Evolutionary conservation across 805 yeast species (phyloP).

Genomic region (Aciculoconidium aculeatum): DNA sequence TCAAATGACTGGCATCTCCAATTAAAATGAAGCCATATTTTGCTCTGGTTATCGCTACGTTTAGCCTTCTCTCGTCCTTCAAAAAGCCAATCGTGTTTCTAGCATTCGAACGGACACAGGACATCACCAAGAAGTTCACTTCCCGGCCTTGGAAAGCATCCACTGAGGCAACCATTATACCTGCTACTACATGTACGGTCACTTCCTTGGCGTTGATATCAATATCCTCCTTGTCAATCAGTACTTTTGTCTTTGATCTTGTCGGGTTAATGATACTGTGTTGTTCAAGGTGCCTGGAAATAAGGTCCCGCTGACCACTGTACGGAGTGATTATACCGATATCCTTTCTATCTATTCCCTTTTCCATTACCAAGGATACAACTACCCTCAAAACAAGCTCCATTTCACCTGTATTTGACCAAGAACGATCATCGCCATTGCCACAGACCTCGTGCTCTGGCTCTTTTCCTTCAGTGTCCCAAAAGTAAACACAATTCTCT

Average conservation of each 20-base stretch:
- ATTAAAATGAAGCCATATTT: conserved; percentile 22
- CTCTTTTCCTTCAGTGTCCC: conserved; percentile 49
- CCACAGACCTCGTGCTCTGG: conserved; percentile 46
- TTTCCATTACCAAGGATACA: conserved; percentile 47
- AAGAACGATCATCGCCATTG: conserved; percentile 51
- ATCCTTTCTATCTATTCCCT: conserved; percentile 41
- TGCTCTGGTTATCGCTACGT: conserved; percentile 27
- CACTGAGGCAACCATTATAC: conserved; percentile 36
- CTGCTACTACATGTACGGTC: conserved; percentile 44
- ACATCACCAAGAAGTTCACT: conserved; percentile 24
- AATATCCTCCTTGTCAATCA: conserved; percentile 59
- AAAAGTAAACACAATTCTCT: conserved; percentile 49
- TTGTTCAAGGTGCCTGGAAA: conserved; percentile 44
- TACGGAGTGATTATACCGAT: conserved; percentile 74
- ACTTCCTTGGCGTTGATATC: conserved; percentile 39
- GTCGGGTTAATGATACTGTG: conserved; percentile 55
- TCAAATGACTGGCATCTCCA: conserved; percentile 38
- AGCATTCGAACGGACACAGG: conserved; percentile 23
- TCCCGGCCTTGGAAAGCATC: conserved; percentile 28
- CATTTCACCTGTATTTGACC: conserved; percentile 51
- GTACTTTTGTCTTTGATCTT: conserved; percentile 40
- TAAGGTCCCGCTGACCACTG: conserved; percentile 63
- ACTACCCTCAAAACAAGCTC: conserved; percentile 42
- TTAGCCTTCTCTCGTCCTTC: conserved; percentile 24
- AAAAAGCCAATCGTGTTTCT: conserved; percentile 20